Base-by-base conservation (phyloP, 2,329 filamentous ascomycete genomes). In the Scytalidium lignicola region DNA sequence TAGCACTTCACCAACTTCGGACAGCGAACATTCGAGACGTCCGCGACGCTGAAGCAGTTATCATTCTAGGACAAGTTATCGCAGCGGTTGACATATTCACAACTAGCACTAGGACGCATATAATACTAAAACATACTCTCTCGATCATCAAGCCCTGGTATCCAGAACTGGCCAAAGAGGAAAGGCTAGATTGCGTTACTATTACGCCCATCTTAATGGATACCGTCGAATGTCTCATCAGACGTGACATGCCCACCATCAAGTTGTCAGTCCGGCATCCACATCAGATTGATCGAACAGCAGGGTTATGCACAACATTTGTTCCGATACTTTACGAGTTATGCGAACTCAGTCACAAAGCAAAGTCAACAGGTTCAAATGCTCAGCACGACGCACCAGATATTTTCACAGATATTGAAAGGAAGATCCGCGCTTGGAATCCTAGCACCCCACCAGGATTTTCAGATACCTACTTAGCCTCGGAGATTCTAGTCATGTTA, bases 281-380 rank as follows among this genome's bases (percentile, higher is more conserved):
- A 41, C 39, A 55, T 32, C 53, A 62, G 26, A 55, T 66, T 17
- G 63, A 67, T 46, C 58, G 62, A 22, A 61, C 58, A 40, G 57
- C 56, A 6, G 65, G 65, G 17, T 42, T 67, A 7, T 62, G 57
- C 32, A 54, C 57, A 2, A 58, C 63, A 2, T 54, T 67, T 8
- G 48, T 67, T 3, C 62, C 64, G 20, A 51, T 64, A n/a, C 46
- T 67, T 2, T 63, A 66, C 45, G 62, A 66, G 37, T 53, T 66
- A 7, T 64, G 62, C 45, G 57, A 58, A 41, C 55, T 50, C 41
- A 61, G 60, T 41, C 52, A 61, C 29, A 52, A 55, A 19, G 41
- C 37, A 13, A 29, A 57, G 56, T 13, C 51, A 57, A 29, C 41
- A 54, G 41, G 2, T 46, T 17, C 20, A 18, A 29, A 3, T 4